Evolutionary conservation across 345 rosid species (phyloP), one percentile per base, ranked within the genome.

Genomic region (Lepidium aucheri): DNA sequence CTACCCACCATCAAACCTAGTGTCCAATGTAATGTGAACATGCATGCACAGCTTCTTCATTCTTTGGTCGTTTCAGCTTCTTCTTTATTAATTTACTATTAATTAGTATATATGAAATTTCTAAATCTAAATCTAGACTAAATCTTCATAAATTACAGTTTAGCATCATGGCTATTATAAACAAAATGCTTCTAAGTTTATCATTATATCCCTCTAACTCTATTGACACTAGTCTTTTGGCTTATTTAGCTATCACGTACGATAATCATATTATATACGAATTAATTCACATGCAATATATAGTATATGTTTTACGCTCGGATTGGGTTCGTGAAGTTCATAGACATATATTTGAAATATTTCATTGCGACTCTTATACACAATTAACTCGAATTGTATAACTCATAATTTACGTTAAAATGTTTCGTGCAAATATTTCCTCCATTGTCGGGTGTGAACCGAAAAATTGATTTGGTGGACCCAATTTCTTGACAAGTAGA

Each of bases 1-100:
- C 86, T 81, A 91, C 86, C 98, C 75, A 85, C 92, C 94, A 65
- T 62, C 74, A 75, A 74, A 67, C 77, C 77, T 73, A 55, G 45
- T 69, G 74, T 65, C 75, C 65, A 60, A 70, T 72, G 54, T 51
- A 54, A 70, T 72, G 67, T 51, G 66, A 84, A 77, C 76, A 68
- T 57, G 72, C 73, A 36, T 60, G 57, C 73, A 74, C 53, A 58
- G 50, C 63, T 43, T 60, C 55, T 58, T 24, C 46, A 50, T 59
- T 63, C 9, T 12, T 62, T 63, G 34, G 28, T 40, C 45, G 12
- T 33, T 33, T 47, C 32, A 20, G 9, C 16, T 16, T 7, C 2
- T 9, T 18, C 2, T 36, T 20, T 34, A 33, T 67, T 7, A n/a
- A 1, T 36, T 20, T 34, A 43, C 44, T 34, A 52, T 57, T 39